Base-by-base conservation (phyloP, 2,329 filamentous ascomycete genomes). In the Colletotrichum somersetense region DNA sequence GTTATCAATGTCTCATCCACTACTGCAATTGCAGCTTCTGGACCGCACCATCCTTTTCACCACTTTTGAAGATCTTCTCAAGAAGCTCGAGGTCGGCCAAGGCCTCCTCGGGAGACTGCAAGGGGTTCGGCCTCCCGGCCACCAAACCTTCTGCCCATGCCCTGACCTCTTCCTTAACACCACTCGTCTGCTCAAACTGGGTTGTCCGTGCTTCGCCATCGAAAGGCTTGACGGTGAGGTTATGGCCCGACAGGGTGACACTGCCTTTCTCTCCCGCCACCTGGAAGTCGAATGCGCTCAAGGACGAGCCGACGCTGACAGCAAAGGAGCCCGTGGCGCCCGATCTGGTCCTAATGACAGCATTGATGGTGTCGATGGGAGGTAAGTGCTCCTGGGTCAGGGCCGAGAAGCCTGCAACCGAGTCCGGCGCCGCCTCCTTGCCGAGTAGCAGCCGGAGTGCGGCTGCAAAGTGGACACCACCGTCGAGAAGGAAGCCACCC, bases 401-500 rank as follows among this genome's bases (percentile, higher is more conserved):
- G 42, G 66, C 72, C 1, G 89, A 89, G 72, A 89, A 88, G 0
- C 89, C 89, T 23, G 84, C 83, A 3, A 92, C 80, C 11, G 85
- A 81, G 58, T 86, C 79, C 20, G 83, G 82, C 5, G 83, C 82
- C 0, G 80, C 73, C 35, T 66, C 71, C 30, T 42, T 62, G 23
- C 85, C 83, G 2, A 94, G 82, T 53, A 95, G 78, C 42, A 88
- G 79, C 20, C 92, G 84, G 62, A 91, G 85, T 0, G 82, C 90
- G 10, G 92, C 92, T 8, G 91, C 84, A 72, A 89, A 91, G 80
- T 95, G 93, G 35, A 95, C 91, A 55, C 93, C 93, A 18, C 89
- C 92, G 77, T 95, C 93, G 2, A 95, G 87, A 66, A 95, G 79
- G 78, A 94, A 95, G 0, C 93, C 93, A 66, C 93, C 93, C 80